Conservation (phyloP, 164 flowering plant species). For the Liriodendron chinense region DNA sequence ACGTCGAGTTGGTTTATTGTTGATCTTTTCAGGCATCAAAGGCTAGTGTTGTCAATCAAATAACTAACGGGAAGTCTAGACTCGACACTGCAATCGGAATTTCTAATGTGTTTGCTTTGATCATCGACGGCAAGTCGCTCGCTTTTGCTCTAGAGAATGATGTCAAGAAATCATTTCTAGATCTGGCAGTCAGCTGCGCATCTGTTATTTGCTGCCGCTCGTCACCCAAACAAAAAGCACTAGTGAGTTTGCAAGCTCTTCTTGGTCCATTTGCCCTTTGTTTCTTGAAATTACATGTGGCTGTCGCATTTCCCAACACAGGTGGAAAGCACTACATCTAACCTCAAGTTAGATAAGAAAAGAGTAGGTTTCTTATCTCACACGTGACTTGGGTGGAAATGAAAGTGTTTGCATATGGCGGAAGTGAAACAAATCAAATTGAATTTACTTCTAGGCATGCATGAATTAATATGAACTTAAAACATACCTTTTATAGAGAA, state of each 20-base stretch:
- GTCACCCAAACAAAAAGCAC: conserved; percentile 96
- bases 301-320: background rate
- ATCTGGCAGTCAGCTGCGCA: conserved; percentile 77
- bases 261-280: background rate
- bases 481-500: no score
- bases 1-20: background rate
- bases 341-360: no score
- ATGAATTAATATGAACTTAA: no score
- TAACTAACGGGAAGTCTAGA: conserved; percentile 45
- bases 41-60: conserved; percentile 57
- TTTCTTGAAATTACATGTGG: background rate
- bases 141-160: conserved; percentile 74
- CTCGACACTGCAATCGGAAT: conserved; percentile 39
- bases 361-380: no score
- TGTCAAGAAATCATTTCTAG: conserved; percentile 55
- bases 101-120: conserved; percentile 71
- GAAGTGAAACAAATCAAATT: no score
- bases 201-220: conserved; percentile 98
- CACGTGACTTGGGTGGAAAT: no score
- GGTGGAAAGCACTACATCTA: background rate
- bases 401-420: no score
- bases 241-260: conserved; percentile 43
- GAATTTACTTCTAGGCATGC: no score
- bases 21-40: conserved; percentile 56
- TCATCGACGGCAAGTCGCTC: conserved; percentile 94